Percentiles rank a stretch among this genome's conserved stretches.
Conservation (phyloP, 2,329 filamentous ascomycete species). For the Chaetomiaceae sp. region DNA sequence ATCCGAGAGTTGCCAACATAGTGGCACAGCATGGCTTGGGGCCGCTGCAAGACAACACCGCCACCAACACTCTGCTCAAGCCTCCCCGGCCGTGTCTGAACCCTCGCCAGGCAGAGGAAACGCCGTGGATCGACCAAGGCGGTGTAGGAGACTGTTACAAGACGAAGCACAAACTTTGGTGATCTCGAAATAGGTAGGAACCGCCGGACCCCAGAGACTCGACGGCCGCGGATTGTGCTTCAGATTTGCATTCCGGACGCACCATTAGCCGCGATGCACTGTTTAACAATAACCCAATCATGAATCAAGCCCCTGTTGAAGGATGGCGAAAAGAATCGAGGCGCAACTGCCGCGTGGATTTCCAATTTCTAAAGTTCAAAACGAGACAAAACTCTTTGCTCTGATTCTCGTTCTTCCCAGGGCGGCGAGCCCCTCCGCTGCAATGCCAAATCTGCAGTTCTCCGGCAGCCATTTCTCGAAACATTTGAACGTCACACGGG, state of each 20-base stretch:
- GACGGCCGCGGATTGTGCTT: neutral
- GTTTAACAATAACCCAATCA: too few species aligned
- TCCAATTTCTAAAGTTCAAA: too few species aligned
- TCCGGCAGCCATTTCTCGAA: neutral
- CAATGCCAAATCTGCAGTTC: neutral
- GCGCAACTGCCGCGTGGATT: too few species aligned
- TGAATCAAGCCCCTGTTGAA: too few species aligned
- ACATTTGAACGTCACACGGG: neutral
- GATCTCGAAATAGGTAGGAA: too few species aligned
- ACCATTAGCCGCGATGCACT: neutral
- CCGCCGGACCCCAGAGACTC: conserved; percentile 3
- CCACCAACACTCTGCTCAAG: neutral
- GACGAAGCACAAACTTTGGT: too few species aligned
- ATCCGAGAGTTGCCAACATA: neutral
- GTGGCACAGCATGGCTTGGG: conserved; percentile 1
- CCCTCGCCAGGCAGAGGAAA: neutral
- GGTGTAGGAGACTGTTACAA: too few species aligned
- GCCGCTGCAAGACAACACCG: neutral
- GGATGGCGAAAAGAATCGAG: too few species aligned
- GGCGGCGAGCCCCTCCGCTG: too few species aligned
- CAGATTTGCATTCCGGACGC: too few species aligned
- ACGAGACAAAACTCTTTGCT: too few species aligned
- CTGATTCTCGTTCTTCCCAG: too few species aligned
- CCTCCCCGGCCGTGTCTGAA: neutral
- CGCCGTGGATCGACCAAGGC: neutral